Evolutionary conservation across 2,329 filamentous ascomycete species (phyloP).

Genomic region (Onygenales sp.): DNA sequence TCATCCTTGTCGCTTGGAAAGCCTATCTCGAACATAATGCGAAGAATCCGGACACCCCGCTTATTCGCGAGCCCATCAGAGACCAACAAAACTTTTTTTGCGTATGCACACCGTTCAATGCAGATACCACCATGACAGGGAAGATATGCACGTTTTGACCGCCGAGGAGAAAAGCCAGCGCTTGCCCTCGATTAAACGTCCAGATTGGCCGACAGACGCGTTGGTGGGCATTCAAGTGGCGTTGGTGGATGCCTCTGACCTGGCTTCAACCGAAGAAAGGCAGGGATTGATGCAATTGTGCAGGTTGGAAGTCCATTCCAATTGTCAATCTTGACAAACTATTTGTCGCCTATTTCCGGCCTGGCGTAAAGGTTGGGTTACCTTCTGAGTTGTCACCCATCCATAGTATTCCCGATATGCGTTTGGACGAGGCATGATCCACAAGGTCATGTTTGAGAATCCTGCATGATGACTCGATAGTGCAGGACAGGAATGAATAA

Average conservation of each 20-base stretch:
- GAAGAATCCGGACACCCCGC: no score
- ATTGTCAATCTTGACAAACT: not conserved
- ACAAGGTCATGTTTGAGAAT: not conserved
- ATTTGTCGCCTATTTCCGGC: not conserved
- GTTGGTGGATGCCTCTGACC: not conserved
- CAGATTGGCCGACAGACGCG: constrained; percentile 5
- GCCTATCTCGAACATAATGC: no score
- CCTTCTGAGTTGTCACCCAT: not conserved
- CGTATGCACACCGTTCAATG: not conserved
- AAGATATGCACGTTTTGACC: not conserved
- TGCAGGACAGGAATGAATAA: not conserved
- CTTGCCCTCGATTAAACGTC: not conserved
- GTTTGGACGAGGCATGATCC: not conserved
- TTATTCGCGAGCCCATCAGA: no score
- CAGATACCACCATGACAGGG: not conserved
- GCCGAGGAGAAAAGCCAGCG: not conserved
- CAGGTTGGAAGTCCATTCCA: not conserved
- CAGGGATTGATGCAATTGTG: not conserved
- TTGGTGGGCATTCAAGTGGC: not conserved
- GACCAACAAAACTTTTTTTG: no score
- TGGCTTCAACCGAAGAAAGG: not conserved
- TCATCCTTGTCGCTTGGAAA: no score
- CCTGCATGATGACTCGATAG: not conserved
- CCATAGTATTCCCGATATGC: not conserved
- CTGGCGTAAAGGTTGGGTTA: not conserved